A percentile compares a stretch with the other conserved stretches of the same genome.
phyloP scores from a whole-genome alignment of 352 stramenopile species.

The Phytophthora niederhauseri region DNA sequence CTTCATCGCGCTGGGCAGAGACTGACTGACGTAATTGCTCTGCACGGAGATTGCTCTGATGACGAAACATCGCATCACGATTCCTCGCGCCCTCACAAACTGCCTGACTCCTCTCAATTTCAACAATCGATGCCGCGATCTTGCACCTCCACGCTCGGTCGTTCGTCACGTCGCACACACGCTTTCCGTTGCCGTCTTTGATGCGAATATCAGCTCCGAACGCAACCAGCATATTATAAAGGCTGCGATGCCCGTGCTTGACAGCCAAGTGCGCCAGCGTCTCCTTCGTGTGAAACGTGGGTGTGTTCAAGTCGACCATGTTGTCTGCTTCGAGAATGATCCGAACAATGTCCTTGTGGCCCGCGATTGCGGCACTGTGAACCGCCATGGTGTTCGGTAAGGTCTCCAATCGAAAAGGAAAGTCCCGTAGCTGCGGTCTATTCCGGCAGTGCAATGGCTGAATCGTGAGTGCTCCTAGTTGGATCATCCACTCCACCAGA shows the following conservation, averaged over 20 bases:
- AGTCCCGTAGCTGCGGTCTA: not conserved
- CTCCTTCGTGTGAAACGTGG: slow-evolving; percentile 35
- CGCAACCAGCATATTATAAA: slow-evolving; percentile 20
- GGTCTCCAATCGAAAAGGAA: not conserved
- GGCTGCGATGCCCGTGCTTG: slow-evolving; percentile 21
- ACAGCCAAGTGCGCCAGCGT: slow-evolving; percentile 36
- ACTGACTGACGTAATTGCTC: slow-evolving; percentile 13
- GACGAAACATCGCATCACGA: slow-evolving; percentile 10
- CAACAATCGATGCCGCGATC: slow-evolving; percentile 18
- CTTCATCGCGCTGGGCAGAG: slow-evolving; percentile 17
- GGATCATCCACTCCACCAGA: slow-evolving; percentile 47
- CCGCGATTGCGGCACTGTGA: slow-evolving; percentile 30
- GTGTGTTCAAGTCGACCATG: slow-evolving; percentile 35
- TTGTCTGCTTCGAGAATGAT: slow-evolving; percentile 38
- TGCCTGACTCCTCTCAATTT: slow-evolving; percentile 14
- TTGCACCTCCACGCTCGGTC: slow-evolving; percentile 13
- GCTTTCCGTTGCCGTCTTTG: slow-evolving; percentile 23
- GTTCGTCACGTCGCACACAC: slow-evolving; percentile 26
- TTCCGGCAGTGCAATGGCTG: slow-evolving; percentile 23
- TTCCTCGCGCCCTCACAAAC: slow-evolving; percentile 10
- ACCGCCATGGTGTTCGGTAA: slow-evolving; percentile 28
- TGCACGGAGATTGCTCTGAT: slow-evolving; percentile 14
- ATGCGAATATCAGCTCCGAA: slow-evolving; percentile 29
- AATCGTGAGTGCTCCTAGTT: slow-evolving; percentile 30
- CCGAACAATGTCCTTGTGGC: slow-evolving; percentile 31